A percentile compares a stretch with the other conserved stretches of the same genome.
Conservation (phyloP, 805 yeast species). For the Brettanomyces sp. region DNA sequence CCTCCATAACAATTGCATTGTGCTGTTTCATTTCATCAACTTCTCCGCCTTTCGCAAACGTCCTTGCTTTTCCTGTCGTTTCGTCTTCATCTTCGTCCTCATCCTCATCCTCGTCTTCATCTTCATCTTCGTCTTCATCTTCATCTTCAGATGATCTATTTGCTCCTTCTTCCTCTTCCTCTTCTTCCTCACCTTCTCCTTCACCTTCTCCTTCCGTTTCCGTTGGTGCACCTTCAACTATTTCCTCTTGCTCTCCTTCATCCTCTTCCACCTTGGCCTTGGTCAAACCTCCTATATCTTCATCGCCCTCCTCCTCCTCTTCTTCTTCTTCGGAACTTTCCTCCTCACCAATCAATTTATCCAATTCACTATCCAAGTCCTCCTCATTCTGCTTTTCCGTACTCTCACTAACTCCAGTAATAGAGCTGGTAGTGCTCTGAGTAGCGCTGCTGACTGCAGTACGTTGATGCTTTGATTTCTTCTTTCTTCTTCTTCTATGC, state of each 20-base stretch:
- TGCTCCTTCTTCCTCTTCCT: conserved; percentile 37
- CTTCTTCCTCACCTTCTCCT: conserved; percentile 10
- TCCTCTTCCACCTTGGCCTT: conserved; percentile 27
- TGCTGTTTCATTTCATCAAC: conserved; percentile 50
- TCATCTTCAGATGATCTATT: conserved; percentile 27
- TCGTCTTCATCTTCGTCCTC: conserved; percentile 36
- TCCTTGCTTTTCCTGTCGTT: conserved; percentile 34
- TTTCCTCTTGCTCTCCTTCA: conserved; percentile 18
- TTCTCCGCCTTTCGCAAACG: conserved; percentile 21
- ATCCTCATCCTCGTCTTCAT: conserved; percentile 36
- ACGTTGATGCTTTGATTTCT: neutral
- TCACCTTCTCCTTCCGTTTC: conserved; percentile 6
- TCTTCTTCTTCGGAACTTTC: conserved; percentile 14
- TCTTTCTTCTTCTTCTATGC: neutral
- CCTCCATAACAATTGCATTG: conserved; percentile 71
- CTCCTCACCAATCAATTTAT: conserved; percentile 17
- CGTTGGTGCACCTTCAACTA: conserved; percentile 1
- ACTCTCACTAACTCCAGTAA: conserved; percentile 5
- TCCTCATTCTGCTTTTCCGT: conserved; percentile 21
- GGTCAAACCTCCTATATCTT: conserved; percentile 15
- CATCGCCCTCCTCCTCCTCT: conserved; percentile 25
- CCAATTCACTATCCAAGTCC: conserved; percentile 24
- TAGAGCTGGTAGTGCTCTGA: neutral
- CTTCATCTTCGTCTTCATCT: conserved; percentile 12
- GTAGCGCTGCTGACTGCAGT: conserved; percentile 3